These are phyloP conservation scores for Pleurotus pulmonarius DNA, from an alignment of 768 basidiomycete genomes.

Conservation along the genomic window DNA sequence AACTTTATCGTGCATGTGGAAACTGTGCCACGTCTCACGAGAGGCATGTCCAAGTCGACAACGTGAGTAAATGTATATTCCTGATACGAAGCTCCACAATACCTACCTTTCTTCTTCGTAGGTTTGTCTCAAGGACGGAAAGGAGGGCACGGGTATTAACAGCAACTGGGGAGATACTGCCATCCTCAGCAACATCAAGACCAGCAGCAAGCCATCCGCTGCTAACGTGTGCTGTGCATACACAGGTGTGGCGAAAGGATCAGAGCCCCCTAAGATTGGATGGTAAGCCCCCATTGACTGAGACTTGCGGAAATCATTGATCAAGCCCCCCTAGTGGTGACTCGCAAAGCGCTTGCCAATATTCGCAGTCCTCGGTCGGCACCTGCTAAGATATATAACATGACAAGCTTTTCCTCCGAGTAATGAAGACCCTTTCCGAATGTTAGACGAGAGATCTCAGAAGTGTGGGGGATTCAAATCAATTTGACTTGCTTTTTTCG, in stretches of 20 bases:
- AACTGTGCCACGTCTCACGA: constrained; percentile 20
- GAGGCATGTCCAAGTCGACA: constrained; percentile 22
- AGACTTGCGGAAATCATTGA: background rate
- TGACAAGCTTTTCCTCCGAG: background rate
- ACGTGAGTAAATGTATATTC: constrained; percentile 11
- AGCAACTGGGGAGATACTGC: constrained; percentile 25
- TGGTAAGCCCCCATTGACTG: constrained; percentile 15
- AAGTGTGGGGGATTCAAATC: background rate
- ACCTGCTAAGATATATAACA: constrained; percentile 13
- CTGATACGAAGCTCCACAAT: background rate
- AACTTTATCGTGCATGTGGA: constrained; percentile 25
- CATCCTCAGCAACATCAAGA: constrained; percentile 19
- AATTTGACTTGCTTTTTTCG: background rate
- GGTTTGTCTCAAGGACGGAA: constrained; percentile 20
- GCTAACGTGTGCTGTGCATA: constrained; percentile 25
- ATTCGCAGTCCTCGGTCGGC: constrained; percentile 18
- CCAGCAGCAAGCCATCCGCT: constrained; percentile 20
- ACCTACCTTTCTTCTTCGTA: background rate
- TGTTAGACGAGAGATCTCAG: background rate
- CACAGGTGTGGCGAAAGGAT: constrained; percentile 17
- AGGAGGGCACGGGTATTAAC: constrained; percentile 23
- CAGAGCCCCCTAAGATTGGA: constrained; percentile 25
- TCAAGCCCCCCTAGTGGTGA: constrained; percentile 14
- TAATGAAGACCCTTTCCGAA: background rate
- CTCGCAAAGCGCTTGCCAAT: constrained; percentile 19